Evolutionary conservation across 192 early-diverging fungal genomes (phyloP).

Genomic region (Chytriomyces confervae): DNA sequence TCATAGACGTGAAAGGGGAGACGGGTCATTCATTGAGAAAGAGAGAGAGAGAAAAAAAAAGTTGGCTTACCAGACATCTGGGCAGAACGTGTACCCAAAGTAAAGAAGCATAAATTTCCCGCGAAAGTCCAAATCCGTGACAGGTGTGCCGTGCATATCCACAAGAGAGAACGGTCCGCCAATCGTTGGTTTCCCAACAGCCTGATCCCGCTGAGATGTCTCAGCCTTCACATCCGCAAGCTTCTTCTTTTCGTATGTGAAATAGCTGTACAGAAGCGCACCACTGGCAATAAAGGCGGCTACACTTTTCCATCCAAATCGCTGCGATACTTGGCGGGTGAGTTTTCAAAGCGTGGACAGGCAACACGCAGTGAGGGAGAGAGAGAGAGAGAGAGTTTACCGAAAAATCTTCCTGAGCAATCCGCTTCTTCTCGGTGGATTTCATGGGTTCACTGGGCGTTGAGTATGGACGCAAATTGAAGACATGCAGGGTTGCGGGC

Average conservation of each 20-base stretch:
- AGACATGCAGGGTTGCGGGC: too few species aligned
- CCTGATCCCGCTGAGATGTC: constrained; percentile 36
- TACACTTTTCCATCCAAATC: constrained; percentile 42
- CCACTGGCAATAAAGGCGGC: constrained; percentile 40
- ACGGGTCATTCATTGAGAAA: too few species aligned
- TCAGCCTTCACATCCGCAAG: constrained; percentile 32
- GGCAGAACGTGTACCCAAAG: constrained; percentile 99
- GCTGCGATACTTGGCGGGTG: background rate
- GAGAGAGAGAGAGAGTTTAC: constrained; percentile 5
- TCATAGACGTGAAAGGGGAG: too few species aligned
- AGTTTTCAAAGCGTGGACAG: background rate
- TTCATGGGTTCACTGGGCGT: too few species aligned
- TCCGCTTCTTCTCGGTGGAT: constrained; percentile 1
- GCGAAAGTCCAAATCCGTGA: constrained; percentile 76
- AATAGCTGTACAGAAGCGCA: constrained; percentile 46
- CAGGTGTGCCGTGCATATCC: constrained; percentile 75
- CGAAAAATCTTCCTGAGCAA: constrained; percentile 25
- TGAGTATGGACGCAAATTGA: too few species aligned
- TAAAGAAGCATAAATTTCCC: constrained; percentile 91
- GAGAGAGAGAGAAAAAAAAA: too few species aligned
- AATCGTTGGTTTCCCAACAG: constrained; percentile 82
- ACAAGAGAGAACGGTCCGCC: constrained; percentile 90
- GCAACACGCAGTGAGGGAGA: background rate
- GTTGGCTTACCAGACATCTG: constrained; percentile 79
- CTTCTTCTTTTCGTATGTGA: constrained; percentile 46